A percentile compares a stretch with the other conserved stretches of the same genome.
These are phyloP conservation scores for Beta vulgaris DNA, from an alignment of 148 eudicot genomes.

Conservation along the genomic window DNA sequence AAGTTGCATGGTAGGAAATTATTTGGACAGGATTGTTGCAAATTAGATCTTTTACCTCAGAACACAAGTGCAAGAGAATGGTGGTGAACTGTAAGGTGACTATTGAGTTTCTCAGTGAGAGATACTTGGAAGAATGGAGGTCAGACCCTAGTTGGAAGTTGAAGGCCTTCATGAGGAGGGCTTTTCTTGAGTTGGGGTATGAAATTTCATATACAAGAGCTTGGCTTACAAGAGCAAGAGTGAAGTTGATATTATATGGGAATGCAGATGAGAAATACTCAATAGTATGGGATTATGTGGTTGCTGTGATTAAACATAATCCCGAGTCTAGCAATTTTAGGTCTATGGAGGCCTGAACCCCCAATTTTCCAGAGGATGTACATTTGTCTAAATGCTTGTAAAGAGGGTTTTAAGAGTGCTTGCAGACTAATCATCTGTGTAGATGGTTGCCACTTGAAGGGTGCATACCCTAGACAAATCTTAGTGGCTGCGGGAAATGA, in stretches of 20 bases:
- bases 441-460: conserved; percentile 16
- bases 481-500: not conserved
- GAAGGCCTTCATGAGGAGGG: not conserved
- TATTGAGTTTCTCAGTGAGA: not conserved
- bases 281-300: conserved; percentile 5
- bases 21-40: not conserved
- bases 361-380: not conserved
- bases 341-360: not conserved
- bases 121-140: not conserved
- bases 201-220: not conserved
- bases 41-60: not conserved
- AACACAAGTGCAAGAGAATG: not conserved
- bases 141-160: not conserved
- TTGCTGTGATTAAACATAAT: not conserved
- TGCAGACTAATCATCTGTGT: conserved; percentile 8
- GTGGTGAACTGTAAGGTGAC: not conserved
- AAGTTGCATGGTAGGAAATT: not conserved
- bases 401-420: conserved; percentile 1
- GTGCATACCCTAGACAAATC: not conserved
- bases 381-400: not conserved
- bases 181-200: not conserved
- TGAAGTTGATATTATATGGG: not conserved
- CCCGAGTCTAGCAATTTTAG: not conserved
- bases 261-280: not conserved
- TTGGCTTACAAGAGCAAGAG: not conserved